A percentile compares a stretch with the other conserved stretches of the same genome.
These are phyloP conservation scores for Aegilops sharonensis DNA, from an alignment of 176 grass and related monocot genomes.

Conservation along the genomic window DNA sequence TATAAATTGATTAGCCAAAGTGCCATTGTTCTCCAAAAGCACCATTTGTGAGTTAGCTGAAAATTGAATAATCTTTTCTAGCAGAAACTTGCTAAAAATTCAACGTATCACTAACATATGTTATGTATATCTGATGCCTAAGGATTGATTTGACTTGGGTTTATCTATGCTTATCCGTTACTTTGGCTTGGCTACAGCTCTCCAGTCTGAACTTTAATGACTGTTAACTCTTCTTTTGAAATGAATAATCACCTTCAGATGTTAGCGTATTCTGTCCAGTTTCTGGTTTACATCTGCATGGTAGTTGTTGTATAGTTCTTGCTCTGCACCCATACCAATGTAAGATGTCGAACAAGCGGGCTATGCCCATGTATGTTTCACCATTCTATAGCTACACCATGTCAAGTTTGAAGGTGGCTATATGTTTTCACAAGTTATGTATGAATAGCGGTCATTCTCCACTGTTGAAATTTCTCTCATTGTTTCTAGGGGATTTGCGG, in stretches of 20 bases:
- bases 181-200: neutral
- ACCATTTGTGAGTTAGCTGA: neutral
- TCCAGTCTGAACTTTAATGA: constrained; percentile 3
- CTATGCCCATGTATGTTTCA: neutral
- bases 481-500: neutral
- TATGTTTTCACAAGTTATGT: neutral
- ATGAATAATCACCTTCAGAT: constrained; percentile 8
- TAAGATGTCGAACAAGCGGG: neutral
- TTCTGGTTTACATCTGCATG: constrained; percentile 7
- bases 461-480: neutral
- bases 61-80: neutral
- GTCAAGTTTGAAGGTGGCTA: neutral
- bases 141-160: neutral
- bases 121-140: neutral
- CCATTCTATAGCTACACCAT: neutral
- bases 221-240: neutral
- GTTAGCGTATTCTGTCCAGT: neutral
- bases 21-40: neutral
- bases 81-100: neutral
- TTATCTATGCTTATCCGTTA: neutral
- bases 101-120: neutral
- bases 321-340: neutral
- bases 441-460: neutral
- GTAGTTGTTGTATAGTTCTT: constrained; percentile 1
- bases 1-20: constrained; percentile 5